Evolutionary conservation across 768 basidiomycete species (phyloP), one percentile per base, ranked within the genome.

Genomic region (Macrolepiota albuminosa): DNA sequence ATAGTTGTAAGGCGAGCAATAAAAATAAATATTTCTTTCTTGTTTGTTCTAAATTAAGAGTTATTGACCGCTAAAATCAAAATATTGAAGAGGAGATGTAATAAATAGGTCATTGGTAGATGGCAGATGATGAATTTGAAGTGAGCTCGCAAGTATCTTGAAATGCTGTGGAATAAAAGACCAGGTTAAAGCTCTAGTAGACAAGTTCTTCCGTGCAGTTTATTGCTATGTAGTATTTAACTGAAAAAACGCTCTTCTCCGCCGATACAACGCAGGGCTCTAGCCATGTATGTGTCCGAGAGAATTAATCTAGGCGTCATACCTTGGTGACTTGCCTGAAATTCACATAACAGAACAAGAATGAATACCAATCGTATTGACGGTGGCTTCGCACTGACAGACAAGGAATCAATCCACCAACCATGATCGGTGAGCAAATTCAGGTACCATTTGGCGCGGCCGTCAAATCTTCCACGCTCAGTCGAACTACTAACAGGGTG

Each of bases 1-100:
- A 60, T 60, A 31, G 59, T 49, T 56, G 48, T 36, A 29, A 29
- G 40, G 37, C 26, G 49, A 56, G 48, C 13, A 2, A 10, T 9
- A 42, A 51, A 31, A 49, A 60, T 43, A 56, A 56, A 33, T 56
- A 50, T 50, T 55, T 51, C n/a, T 50, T 26, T 48, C 16, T 31
- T 14, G 45, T 13, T 21, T 36, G 34, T 24, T 9, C 52, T 37
- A 53, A 52, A 50, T 33, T 33, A 11, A 50, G 24, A 53, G 24
- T 53, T 39, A 53, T 39, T 4, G 49, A 29, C 29, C 21, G n/a
- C 39, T 43, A 43, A 43, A 43, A 43, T 18, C 9, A 43, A 43
- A 43, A 21, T 21, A 42, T 42, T 18, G 16, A 34, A 34, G 34
- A 34, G 6, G 6, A 34, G 4, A 39, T 11, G 16, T 1, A 29